phyloP scores from a whole-genome alignment of 495 filamentous ascomycete genomes.

The Lasiosphaeris hirsuta region DNA sequence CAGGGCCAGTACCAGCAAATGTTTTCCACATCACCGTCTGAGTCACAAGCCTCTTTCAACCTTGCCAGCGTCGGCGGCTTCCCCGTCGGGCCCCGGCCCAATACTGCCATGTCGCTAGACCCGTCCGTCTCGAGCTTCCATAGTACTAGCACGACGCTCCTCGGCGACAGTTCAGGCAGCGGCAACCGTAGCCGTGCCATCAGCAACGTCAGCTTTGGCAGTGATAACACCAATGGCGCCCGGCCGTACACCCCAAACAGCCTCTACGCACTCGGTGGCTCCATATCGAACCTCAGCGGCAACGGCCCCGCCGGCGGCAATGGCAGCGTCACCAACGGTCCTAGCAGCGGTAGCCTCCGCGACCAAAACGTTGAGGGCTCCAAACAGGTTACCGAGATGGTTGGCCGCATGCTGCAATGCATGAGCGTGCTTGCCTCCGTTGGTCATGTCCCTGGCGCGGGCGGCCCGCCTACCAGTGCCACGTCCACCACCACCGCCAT shows the following conservation, averaged over 20 bases:
- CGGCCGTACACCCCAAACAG: slow-evolving; percentile 51
- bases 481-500: not conserved
- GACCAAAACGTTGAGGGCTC: slow-evolving; percentile 60
- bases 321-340: slow-evolving; percentile 26
- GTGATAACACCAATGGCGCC: slow-evolving; percentile 45
- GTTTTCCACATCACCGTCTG: slow-evolving; percentile 31
- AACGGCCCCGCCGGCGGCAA: slow-evolving; percentile 1
- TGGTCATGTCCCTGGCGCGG: slow-evolving; percentile 20
- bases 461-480: not conserved
- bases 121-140: slow-evolving; percentile 69
- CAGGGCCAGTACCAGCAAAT: slow-evolving; percentile 14
- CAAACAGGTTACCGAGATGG: slow-evolving; percentile 89
- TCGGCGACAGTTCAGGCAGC: slow-evolving; percentile 56
- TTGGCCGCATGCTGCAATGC: slow-evolving; percentile 94
- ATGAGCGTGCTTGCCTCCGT: slow-evolving; percentile 83
- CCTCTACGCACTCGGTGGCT: slow-evolving; percentile 35
- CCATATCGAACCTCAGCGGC: slow-evolving; percentile 27
- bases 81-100: slow-evolving; percentile 54
- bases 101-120: slow-evolving; percentile 69
- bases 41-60: slow-evolving; percentile 36
- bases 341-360: slow-evolving; percentile 29
- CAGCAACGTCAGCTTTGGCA: slow-evolving; percentile 77
- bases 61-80: slow-evolving; percentile 29
- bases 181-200: slow-evolving; percentile 67
- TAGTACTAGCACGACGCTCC: slow-evolving; percentile 70